A percentile compares a stretch with the other conserved stretches of the same genome.
phyloP scores from a whole-genome alignment of 2,329 filamentous ascomycete genomes.

The Alternaria brassicae region DNA sequence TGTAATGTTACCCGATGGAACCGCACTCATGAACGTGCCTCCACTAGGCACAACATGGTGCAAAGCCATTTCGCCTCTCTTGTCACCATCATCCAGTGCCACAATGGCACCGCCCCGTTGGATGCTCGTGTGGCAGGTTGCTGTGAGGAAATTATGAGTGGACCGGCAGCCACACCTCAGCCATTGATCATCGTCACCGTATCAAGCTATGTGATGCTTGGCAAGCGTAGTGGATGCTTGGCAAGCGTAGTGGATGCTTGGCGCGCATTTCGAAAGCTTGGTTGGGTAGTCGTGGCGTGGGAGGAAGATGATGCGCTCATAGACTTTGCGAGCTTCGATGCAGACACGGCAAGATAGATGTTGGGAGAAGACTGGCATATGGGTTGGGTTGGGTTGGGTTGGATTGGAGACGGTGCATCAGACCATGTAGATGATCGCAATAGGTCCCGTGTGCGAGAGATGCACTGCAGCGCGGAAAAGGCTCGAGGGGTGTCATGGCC shows the following conservation, averaged over 20 bases:
- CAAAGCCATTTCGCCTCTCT: slow-evolving; percentile 1
- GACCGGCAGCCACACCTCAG: slow-evolving; percentile 15
- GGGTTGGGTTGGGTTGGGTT: neutral
- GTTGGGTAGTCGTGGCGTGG: slow-evolving; percentile 1
- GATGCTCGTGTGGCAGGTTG: slow-evolving; percentile 4
- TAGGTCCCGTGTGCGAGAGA: neutral
- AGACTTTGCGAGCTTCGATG: neutral
- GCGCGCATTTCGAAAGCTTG: slow-evolving; percentile 7
- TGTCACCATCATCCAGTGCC: slow-evolving; percentile 6
- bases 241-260: slow-evolving; percentile 3
- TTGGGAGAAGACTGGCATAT: neutral
- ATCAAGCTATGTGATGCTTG: slow-evolving; percentile 3
- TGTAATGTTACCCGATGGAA: neutral
- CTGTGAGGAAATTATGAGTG: slow-evolving; percentile 14
- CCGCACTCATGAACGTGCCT: neutral
- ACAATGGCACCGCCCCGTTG: slow-evolving; percentile 4
- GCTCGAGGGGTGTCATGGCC: slow-evolving; percentile 7
- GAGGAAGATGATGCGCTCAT: slow-evolving; percentile 10
- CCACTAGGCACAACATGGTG: neutral
- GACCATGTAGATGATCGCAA: neutral
- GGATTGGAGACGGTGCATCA: neutral
- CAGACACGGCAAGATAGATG: neutral
- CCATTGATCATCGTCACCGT: slow-evolving; percentile 13
- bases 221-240: neutral
- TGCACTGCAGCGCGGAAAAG: slow-evolving; percentile 5